Evolutionary conservation across 2,329 filamentous ascomycete species (phyloP).

Genomic region (Fusarium virguliforme): DNA sequence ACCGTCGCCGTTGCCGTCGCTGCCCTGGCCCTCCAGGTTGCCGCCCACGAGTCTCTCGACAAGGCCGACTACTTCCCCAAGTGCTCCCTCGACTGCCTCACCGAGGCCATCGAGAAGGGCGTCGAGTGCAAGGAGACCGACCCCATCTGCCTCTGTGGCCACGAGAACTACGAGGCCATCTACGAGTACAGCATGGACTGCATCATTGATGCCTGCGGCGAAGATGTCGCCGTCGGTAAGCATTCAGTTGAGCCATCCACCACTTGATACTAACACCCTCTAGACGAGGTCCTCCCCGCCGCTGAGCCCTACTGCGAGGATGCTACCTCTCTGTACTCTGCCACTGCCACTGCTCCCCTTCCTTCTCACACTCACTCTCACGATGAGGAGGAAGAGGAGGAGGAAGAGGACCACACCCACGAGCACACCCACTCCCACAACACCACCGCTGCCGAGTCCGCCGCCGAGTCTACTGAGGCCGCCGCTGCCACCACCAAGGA

Average conservation of each 20-base stretch:
- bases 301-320: conserved; percentile 1
- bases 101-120: neutral
- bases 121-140: conserved; percentile 5
- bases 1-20: conserved; percentile 12
- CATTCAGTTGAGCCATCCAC: neutral
- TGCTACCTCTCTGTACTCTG: conserved; percentile 11
- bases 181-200: conserved; percentile 19
- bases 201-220: conserved; percentile 15
- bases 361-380: conserved; percentile 14
- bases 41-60: conserved; percentile 4
- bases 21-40: conserved; percentile 4
- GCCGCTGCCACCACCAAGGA: conserved; percentile 1
- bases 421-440: conserved; percentile 6
- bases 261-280: neutral
- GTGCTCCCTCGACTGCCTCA: conserved; percentile 17
- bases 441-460: neutral
- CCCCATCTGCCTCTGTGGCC: conserved; percentile 14
- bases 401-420: conserved; percentile 12
- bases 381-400: conserved; percentile 13
- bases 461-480: neutral
- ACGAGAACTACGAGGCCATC: conserved; percentile 18
- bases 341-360: conserved; percentile 14
- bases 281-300: conserved; percentile 7
- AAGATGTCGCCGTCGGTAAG: conserved; percentile 9
- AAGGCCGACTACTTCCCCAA: conserved; percentile 20